Percentiles rank a stretch among this genome's conserved stretches.
Conservation (phyloP, 2,329 filamentous ascomycete species). For the Colletotrichum sp. region DNA sequence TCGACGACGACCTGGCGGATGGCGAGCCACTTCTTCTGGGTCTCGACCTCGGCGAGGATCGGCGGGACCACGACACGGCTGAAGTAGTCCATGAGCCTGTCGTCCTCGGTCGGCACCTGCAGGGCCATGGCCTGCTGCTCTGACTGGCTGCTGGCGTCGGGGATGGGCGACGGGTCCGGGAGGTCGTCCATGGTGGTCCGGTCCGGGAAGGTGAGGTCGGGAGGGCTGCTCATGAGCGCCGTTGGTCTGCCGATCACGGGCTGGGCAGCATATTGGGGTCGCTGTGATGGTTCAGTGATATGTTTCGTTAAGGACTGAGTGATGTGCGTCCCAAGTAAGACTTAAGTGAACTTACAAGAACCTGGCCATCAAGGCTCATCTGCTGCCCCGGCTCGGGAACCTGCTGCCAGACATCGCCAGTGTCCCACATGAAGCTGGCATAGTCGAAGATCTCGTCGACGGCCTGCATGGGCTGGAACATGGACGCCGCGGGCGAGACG, state of each 20-base stretch:
- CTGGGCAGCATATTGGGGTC: not conserved
- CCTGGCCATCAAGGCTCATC: conserved; percentile 4
- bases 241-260: not conserved
- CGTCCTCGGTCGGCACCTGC: not conserved
- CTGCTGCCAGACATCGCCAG: conserved; percentile 39
- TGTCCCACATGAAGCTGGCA: conserved; percentile 54
- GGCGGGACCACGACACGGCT: conserved; percentile 53
- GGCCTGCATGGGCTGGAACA: conserved; percentile 31
- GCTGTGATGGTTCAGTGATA: not conserved
- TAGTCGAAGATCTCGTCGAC: conserved; percentile 52
- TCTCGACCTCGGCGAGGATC: conserved; percentile 58
- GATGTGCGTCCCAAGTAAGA: not conserved
- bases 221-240: not conserved
- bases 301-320: not conserved
- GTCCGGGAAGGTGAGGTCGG: not conserved
- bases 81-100: conserved; percentile 51
- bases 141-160: not conserved
- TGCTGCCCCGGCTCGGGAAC: conserved; percentile 16
- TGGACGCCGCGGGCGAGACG: conserved; percentile 25
- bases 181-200: not conserved
- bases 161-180: not conserved
- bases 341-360: not conserved
- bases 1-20: conserved; percentile 52
- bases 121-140: not conserved
- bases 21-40: conserved; percentile 55